Conservation (phyloP, 2,329 filamentous ascomycete genomes). For the Huntiella bhutanensis region DNA sequence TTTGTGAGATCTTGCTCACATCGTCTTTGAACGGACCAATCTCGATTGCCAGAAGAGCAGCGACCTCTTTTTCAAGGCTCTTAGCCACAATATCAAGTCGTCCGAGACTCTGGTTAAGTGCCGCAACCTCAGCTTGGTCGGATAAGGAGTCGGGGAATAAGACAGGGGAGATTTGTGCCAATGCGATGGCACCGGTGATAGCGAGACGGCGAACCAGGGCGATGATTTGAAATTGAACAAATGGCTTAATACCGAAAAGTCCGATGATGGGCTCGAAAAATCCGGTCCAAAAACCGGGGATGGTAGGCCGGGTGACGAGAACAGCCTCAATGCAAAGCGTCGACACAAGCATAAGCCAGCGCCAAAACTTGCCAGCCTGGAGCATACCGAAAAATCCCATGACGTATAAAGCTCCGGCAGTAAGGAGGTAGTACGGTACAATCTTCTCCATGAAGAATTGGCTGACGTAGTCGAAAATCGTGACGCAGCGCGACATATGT, state of each 20-base stretch:
- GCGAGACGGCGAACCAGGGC: conserved; percentile 55
- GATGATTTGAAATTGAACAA: conserved; percentile 73
- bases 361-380: conserved; percentile 46
- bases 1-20: conserved; percentile 31
- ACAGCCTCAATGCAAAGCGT: conserved; percentile 39
- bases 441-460: conserved; percentile 40
- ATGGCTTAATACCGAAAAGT: conserved; percentile 33
- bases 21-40: conserved; percentile 68
- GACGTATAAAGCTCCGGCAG: conserved; percentile 38
- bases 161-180: conserved; percentile 61
- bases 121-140: conserved; percentile 25
- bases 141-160: conserved; percentile 21
- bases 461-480: conserved; percentile 53
- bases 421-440: conserved; percentile 40
- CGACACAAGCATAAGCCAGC: conserved; percentile 37
- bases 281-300: conserved; percentile 26
- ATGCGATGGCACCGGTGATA: conserved; percentile 64
- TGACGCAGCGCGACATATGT: conserved; percentile 45
- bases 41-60: conserved; percentile 55
- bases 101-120: conserved; percentile 42
- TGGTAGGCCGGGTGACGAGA: conserved; percentile 33
- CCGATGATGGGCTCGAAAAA: conserved; percentile 27
- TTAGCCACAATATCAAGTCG: conserved; percentile 42
- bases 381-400: conserved; percentile 48
- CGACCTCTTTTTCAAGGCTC: conserved; percentile 48